Percentiles rank a stretch among this genome's conserved stretches.
phyloP scores from a whole-genome alignment of 1,139 yeast species.

The Pneumocystis canis region DNA sequence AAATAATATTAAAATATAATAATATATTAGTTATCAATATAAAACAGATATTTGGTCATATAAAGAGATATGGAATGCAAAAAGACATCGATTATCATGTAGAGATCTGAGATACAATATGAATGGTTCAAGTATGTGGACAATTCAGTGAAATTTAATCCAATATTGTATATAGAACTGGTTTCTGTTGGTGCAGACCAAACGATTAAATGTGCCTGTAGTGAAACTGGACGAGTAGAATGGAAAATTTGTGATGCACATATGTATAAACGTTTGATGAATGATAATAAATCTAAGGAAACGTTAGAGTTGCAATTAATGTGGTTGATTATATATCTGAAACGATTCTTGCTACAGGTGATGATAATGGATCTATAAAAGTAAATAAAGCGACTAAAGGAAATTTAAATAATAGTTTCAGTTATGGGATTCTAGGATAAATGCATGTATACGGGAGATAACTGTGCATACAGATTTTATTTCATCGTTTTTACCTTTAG shows the following conservation, averaged over 20 bases:
- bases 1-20: too few relatives aligned
- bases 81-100: not conserved
- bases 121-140: not conserved
- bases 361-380: slow-evolving; percentile 8
- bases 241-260: not conserved
- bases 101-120: not conserved
- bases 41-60: not conserved
- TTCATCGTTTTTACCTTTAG: slow-evolving; percentile 9
- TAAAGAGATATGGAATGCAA: not conserved
- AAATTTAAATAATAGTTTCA: not conserved
- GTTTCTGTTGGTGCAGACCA: slow-evolving; percentile 13
- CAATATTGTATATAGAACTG: not conserved
- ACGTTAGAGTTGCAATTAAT: slow-evolving; percentile 7
- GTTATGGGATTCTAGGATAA: not conserved
- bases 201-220: slow-evolving; percentile 9
- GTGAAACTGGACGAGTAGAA: slow-evolving; percentile 9
- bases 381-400: not conserved
- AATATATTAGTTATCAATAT: not conserved
- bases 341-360: slow-evolving; percentile 10
- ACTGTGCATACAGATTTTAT: slow-evolving; percentile 10
- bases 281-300: not conserved
- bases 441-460: not conserved
- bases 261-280: not conserved
- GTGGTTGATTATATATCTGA: slow-evolving; percentile 4
- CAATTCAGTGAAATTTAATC: not conserved